Evolutionary conservation across 192 early-diverging fungal species (phyloP).

Genomic region (Fimicolochytrium jonesii): DNA sequence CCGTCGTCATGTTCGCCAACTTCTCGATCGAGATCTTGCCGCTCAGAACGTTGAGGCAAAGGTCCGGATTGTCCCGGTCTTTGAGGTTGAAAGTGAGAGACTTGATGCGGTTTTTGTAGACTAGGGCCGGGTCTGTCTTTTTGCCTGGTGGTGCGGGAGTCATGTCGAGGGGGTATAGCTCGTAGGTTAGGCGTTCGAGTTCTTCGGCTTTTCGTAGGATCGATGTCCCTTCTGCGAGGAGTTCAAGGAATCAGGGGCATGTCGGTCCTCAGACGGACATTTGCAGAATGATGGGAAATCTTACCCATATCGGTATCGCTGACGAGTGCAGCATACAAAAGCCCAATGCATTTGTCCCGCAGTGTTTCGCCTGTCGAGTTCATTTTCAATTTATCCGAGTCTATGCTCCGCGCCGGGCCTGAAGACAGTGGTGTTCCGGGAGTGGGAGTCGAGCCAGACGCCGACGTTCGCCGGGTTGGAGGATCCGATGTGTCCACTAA

Average conservation of each 20-base stretch:
- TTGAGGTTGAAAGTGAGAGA: constrained; percentile 75
- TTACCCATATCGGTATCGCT: constrained; percentile 52
- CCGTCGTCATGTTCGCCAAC: constrained; percentile 76
- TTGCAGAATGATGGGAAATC: too few species aligned
- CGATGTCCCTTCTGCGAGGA: constrained; percentile 9
- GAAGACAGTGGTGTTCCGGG: constrained; percentile 4
- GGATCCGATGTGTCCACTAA: neutral
- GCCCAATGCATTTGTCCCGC: constrained; percentile 75
- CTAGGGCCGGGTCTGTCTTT: too few species aligned
- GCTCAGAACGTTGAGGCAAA: constrained; percentile 63
- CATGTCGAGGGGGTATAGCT: neutral
- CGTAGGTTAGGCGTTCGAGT: constrained; percentile 4
- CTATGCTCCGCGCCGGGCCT: constrained; percentile 48
- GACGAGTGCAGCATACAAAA: constrained; percentile 77
- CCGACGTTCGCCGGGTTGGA: constrained; percentile 26
- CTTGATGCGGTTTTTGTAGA: constrained; percentile 76
- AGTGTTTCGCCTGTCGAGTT: constrained; percentile 53
- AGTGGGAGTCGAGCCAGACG: constrained; percentile 27
- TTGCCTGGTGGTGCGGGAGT: neutral
- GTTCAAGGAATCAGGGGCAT: too few species aligned
- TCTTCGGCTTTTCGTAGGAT: constrained; percentile 29
- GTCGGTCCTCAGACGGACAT: too few species aligned
- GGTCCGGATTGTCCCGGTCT: constrained; percentile 62
- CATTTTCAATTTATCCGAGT: constrained; percentile 51
- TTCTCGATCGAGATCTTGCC: constrained; percentile 60